A percentile compares a stretch with the other conserved stretches of the same genome.
phyloP scores from a whole-genome alignment of 345 rosid species.

The Turnera subulata region DNA sequence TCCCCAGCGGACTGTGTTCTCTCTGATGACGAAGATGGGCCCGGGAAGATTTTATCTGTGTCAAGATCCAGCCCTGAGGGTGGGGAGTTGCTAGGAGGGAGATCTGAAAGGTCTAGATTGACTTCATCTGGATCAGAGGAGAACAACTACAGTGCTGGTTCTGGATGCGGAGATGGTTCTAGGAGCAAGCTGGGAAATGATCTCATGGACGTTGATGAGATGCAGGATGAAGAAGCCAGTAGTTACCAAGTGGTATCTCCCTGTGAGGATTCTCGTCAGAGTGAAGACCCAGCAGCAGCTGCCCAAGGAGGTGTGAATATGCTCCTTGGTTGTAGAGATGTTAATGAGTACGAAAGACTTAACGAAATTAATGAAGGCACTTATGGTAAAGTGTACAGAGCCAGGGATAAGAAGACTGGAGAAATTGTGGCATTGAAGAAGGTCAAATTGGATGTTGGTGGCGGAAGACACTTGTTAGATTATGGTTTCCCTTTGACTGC shows the following conservation, averaged over 20 bases:
- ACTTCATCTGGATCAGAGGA: constrained; percentile 31
- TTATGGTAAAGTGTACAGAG: constrained; percentile 78
- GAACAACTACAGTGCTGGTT: constrained; percentile 16
- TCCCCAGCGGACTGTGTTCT: constrained; percentile 20
- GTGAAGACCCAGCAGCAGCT: constrained; percentile 29
- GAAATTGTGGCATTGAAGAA: constrained; percentile 82
- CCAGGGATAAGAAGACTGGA: constrained; percentile 59
- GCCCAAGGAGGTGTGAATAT: constrained; percentile 40
- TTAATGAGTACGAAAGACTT: constrained; percentile 60
- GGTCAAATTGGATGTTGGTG: constrained; percentile 39
- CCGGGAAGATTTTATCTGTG: constrained; percentile 16
- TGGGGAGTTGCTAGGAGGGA: constrained; percentile 38
- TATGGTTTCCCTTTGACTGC: constrained; percentile 78
- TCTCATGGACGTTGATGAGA: constrained; percentile 23
- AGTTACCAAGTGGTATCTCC: constrained; percentile 11
- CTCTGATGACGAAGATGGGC: constrained; percentile 22
- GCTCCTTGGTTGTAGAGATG: constrained; percentile 64
- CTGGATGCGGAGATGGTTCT: constrained; percentile 24
- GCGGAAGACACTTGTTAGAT: constrained; percentile 23
- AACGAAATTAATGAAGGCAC: constrained; percentile 86
- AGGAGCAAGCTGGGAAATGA: constrained; percentile 28
- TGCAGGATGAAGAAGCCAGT: constrained; percentile 18
- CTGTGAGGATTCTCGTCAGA: constrained; percentile 9
- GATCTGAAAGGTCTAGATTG: constrained; percentile 22
- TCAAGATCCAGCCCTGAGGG: constrained; percentile 40